Conservation (phyloP, 192 early-diverging fungal species). For the Backusella mclennaniae region DNA sequence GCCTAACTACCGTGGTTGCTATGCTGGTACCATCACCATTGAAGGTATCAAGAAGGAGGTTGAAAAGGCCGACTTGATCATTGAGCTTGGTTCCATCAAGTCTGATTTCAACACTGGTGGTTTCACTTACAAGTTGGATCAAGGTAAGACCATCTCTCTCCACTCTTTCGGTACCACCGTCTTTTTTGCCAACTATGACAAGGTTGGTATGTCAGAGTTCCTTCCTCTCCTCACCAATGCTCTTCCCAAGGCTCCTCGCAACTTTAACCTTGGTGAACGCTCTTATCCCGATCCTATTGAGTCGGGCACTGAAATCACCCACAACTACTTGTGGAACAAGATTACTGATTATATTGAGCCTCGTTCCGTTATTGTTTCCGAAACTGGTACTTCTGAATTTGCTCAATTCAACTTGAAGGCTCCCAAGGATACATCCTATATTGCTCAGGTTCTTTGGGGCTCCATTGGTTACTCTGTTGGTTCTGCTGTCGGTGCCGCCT, state of each 20-base stretch:
- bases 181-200: slow-evolving; percentile 38
- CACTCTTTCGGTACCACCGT: slow-evolving; percentile 40
- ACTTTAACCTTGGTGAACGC: background rate
- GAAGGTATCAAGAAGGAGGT: slow-evolving; percentile 35
- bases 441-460: slow-evolving; percentile 41
- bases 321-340: slow-evolving; percentile 44
- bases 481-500: slow-evolving; percentile 43
- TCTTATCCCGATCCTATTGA: background rate
- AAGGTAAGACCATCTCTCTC: slow-evolving; percentile 35
- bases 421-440: slow-evolving; percentile 34
- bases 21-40: slow-evolving; percentile 39
- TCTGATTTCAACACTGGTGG: slow-evolving; percentile 54
- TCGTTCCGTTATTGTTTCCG: slow-evolving; percentile 36
- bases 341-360: slow-evolving; percentile 32
- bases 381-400: slow-evolving; percentile 49
- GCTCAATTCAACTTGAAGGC: slow-evolving; percentile 36
- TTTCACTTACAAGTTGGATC: slow-evolving; percentile 42
- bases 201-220: slow-evolving; percentile 40
- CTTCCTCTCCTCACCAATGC: slow-evolving; percentile 21
- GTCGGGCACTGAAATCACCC: slow-evolving; percentile 29
- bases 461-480: slow-evolving; percentile 36
- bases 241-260: background rate
- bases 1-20: slow-evolving; percentile 39
- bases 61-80: slow-evolving; percentile 36
- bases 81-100: slow-evolving; percentile 43